Conservation (phyloP, 2,329 filamentous ascomycete genomes). For the Cladosporium sp. region DNA sequence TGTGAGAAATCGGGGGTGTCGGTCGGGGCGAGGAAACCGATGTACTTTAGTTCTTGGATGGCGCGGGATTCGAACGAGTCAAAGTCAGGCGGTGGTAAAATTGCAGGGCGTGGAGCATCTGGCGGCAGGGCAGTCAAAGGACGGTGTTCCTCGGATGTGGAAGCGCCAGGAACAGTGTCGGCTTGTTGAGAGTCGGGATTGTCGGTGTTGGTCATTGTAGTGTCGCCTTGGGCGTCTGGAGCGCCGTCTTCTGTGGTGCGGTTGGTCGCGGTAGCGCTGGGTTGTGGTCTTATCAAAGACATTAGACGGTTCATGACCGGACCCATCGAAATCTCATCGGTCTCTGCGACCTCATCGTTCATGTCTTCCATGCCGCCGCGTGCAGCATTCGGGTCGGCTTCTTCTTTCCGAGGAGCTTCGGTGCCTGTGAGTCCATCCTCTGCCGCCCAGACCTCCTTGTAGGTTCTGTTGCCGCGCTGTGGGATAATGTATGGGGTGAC, state of each 20-base stretch:
- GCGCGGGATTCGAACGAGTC: constrained; percentile 84
- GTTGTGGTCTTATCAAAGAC: constrained; percentile 73
- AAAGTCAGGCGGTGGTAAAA: constrained; percentile 68
- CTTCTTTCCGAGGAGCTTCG: constrained; percentile 64
- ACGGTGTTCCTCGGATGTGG: constrained; percentile 38
- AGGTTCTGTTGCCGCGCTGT: constrained; percentile 78
- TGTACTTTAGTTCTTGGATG: constrained; percentile 85
- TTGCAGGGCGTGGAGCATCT: constrained; percentile 31
- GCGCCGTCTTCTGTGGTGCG: constrained; percentile 52
- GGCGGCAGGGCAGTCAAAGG: constrained; percentile 74
- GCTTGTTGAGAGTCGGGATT: constrained; percentile 41
- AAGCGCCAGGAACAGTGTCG: constrained; percentile 28
- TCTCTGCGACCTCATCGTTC: constrained; percentile 81
- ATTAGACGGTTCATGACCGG: constrained; percentile 82
- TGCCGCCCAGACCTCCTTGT: constrained; percentile 88
- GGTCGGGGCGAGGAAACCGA: constrained; percentile 72
- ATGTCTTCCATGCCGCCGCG: constrained; percentile 84
- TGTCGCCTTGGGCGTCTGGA: constrained; percentile 45
- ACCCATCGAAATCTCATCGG: constrained; percentile 83
- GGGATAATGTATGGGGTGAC: constrained; percentile 82
- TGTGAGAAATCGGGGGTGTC: constrained; percentile 76
- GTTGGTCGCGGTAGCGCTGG: constrained; percentile 48
- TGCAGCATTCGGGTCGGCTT: constrained; percentile 74
- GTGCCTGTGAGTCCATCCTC: constrained; percentile 81
- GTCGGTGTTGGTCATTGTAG: constrained; percentile 42